These are phyloP conservation scores for Oemleria cerasiformis DNA, from an alignment of 306 rosid genomes.

Conservation along the genomic window DNA sequence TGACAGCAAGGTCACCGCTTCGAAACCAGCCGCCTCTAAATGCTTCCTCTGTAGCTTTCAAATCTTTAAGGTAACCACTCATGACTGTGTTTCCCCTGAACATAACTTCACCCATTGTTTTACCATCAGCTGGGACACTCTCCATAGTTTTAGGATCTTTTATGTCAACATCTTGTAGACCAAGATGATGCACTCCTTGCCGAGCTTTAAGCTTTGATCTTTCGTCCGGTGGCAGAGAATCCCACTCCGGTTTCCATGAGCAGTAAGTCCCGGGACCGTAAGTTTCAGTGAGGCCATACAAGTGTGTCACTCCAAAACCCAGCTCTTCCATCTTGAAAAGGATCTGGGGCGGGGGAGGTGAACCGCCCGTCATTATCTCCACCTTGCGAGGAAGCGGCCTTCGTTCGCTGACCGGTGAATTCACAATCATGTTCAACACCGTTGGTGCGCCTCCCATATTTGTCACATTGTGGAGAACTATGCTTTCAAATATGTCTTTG, in stretches of 20 bases:
- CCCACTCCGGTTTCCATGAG: conserved; percentile 79
- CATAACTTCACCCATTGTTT: conserved; percentile 76
- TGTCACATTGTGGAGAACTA: conserved; percentile 58
- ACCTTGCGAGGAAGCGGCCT: conserved; percentile 58
- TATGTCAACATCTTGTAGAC: conserved; percentile 58
- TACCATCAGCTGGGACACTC: conserved; percentile 64
- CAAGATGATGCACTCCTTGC: conserved; percentile 69
- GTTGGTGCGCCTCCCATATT: conserved; percentile 86
- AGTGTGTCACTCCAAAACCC: conserved; percentile 65
- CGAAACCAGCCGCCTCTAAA: conserved; percentile 79
- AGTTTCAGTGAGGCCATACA: conserved; percentile 83
- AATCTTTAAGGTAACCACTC: conserved; percentile 75
- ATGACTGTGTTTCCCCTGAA: conserved; percentile 83
- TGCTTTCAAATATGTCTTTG: conserved; percentile 49
- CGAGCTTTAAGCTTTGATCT: conserved; percentile 50
- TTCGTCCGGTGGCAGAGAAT: conserved; percentile 42
- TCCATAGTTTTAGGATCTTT: conserved; percentile 67
- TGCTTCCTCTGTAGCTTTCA: conserved; percentile 66
- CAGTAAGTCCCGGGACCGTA: conserved; percentile 73
- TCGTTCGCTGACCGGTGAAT: conserved; percentile 41
- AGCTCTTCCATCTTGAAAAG: conserved; percentile 68
- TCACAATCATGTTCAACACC: conserved; percentile 76
- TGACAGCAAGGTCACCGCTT: conserved; percentile 81
- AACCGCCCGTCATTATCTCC: conserved; percentile 58
- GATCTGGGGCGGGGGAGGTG: conserved; percentile 76